Percentiles rank a stretch among this genome's conserved stretches.
phyloP scores from a whole-genome alignment of 148 eudicot genomes.

The Camellia granthamiana region DNA sequence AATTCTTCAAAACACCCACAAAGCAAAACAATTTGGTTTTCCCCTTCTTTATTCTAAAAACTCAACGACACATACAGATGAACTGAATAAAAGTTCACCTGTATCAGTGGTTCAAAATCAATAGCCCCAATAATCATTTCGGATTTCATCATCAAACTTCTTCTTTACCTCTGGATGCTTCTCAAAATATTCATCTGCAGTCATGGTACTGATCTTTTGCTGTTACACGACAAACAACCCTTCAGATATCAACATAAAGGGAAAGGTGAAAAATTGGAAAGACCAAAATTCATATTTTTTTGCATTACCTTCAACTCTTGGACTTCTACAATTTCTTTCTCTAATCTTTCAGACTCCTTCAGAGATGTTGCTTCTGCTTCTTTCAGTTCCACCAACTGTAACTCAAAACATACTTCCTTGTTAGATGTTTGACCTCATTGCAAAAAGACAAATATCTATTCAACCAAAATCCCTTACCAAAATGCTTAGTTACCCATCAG shows the following conservation, averaged over 20 bases:
- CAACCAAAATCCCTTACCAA: background rate
- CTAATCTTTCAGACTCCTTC: slow-evolving; percentile 87
- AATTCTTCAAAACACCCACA: slow-evolving; percentile 4
- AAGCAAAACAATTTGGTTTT: slow-evolving; percentile 9
- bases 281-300: background rate
- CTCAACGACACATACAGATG: slow-evolving; percentile 8
- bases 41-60: slow-evolving; percentile 15
- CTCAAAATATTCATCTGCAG: slow-evolving; percentile 97
- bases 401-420: slow-evolving; percentile 7
- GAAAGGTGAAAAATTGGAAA: background rate
- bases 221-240: slow-evolving; percentile 24
- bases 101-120: slow-evolving; percentile 19
- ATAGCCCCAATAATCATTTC: slow-evolving; percentile 96
- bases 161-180: slow-evolving; percentile 95
- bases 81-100: slow-evolving; percentile 12
- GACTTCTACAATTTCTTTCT: slow-evolving; percentile 87
- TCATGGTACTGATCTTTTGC: slow-evolving; percentile 91
- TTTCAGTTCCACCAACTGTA: slow-evolving; percentile 85
- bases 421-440: background rate
- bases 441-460: background rate
- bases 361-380: slow-evolving; percentile 76
- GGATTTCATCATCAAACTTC: slow-evolving; percentile 97
- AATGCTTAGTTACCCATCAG: background rate
- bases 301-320: slow-evolving; percentile 84
- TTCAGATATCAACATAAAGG: background rate